Conservation (phyloP, 2,329 filamentous ascomycete species). For the Fusarium goolgardi region DNA sequence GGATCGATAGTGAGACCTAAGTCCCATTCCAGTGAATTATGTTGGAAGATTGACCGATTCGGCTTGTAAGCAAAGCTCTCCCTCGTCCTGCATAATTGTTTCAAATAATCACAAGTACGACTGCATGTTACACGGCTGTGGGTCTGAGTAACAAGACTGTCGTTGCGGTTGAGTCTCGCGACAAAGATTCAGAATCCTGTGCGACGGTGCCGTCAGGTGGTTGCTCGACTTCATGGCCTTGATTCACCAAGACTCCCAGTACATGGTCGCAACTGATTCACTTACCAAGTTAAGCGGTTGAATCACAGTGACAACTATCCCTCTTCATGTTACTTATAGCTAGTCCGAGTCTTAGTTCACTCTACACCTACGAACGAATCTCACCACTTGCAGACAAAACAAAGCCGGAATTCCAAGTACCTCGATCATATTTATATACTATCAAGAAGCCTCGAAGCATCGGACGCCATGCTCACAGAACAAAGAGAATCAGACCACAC, state of each 20-base stretch:
- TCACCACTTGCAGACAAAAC: neutral
- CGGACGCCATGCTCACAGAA: neutral
- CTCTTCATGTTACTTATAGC: neutral
- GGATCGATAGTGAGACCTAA: neutral
- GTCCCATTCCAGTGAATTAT: neutral
- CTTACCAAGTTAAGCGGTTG: neutral
- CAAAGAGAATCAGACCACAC: neutral
- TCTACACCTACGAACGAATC: fast-evolving
- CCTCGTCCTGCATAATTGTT: neutral
- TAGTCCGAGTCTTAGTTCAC: neutral
- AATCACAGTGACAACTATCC: neutral
- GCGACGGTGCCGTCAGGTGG: no score
- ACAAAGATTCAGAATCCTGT: neutral
- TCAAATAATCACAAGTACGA: neutral
- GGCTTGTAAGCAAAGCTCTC: neutral
- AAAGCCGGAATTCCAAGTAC: no score
- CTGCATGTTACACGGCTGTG: neutral
- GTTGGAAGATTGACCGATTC: neutral
- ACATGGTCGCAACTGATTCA: neutral
- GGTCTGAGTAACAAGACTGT: neutral
- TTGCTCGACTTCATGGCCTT: neutral
- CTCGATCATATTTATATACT: no score
- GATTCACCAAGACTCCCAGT: neutral
- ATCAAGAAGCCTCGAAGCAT: neutral
- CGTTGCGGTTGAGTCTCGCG: neutral